Evolutionary conservation across 768 basidiomycete species (phyloP), one percentile per base, ranked within the genome.

Genomic region (Hydnomerulius pinastri): DNA sequence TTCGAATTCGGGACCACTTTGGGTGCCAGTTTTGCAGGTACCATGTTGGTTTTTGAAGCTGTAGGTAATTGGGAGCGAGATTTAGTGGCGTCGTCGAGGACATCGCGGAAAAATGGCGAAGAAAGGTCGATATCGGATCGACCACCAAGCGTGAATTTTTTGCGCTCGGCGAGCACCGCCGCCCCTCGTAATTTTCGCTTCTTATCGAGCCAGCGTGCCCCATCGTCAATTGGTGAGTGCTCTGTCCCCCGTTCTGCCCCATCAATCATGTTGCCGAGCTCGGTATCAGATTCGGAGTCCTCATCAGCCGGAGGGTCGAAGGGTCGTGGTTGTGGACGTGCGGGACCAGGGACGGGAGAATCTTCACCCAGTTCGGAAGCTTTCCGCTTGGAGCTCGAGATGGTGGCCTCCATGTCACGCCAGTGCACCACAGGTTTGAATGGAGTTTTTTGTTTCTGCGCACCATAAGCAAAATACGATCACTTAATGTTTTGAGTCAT

Each of bases 1-100:
- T n/a, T n/a, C n/a, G n/a, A n/a, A n/a, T n/a, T n/a, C n/a, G n/a
- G n/a, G n/a, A n/a, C n/a, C n/a, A n/a, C n/a, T n/a, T n/a, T n/a
- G n/a, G n/a, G n/a, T n/a, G n/a, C n/a, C n/a, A n/a, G n/a, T n/a
- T n/a, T n/a, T n/a, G n/a, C n/a, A n/a, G n/a, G n/a, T n/a, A n/a
- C n/a, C n/a, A n/a, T n/a, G n/a, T n/a, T n/a, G n/a, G n/a, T n/a
- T n/a, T n/a, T n/a, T n/a, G n/a, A n/a, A n/a, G n/a, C n/a, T n/a
- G n/a, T n/a, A n/a, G n/a, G n/a, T n/a, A n/a, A n/a, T n/a, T n/a
- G n/a, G n/a, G n/a, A n/a, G n/a, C n/a, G n/a, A n/a, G n/a, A n/a
- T n/a, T n/a, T n/a, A n/a, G n/a, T n/a, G 27, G 25, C 25, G n/a
- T 42, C 15, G 50, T 60, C 33, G 3, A 50, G 43, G 12, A 50